Percentiles rank a stretch among this genome's conserved stretches.
Evolutionary conservation across 1,284 basidiomycete genomes (phyloP).

Genomic region (Ustilago tritici): DNA sequence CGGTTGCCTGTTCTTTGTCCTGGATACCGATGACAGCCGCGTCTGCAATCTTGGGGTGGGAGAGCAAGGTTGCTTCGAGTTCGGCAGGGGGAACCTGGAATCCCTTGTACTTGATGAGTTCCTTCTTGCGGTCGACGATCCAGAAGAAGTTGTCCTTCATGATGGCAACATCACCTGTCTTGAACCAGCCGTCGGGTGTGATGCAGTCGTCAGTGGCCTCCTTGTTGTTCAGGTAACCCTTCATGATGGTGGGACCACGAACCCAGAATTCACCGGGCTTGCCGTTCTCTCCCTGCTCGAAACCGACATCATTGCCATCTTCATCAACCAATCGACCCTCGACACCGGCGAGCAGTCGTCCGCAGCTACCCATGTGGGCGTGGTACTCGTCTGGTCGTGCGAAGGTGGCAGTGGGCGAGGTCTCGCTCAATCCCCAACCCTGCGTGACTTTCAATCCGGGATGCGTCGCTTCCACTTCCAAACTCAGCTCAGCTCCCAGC

Average conservation of each 20-base stretch:
- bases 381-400: conserved; percentile 44
- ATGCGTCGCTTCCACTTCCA: conserved; percentile 75
- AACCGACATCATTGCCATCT: conserved; percentile 70
- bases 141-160: conserved; percentile 56
- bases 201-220: conserved; percentile 50
- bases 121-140: conserved; percentile 63
- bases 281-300: conserved; percentile 72
- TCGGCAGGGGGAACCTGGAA: conserved; percentile 64
- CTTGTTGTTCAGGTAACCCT: conserved; percentile 58
- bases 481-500: conserved; percentile 76
- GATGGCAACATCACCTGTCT: conserved; percentile 60
- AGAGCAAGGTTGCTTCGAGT: conserved; percentile 48
- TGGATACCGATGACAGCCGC: conserved; percentile 49
- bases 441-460: conserved; percentile 65
- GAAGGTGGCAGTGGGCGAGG: conserved; percentile 74
- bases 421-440: conserved; percentile 82
- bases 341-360: conserved; percentile 81
- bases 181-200: conserved; percentile 59
- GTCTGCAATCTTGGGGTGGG: conserved; percentile 56
- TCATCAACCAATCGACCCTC: conserved; percentile 79
- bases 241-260: conserved; percentile 47
- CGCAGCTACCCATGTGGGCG: conserved; percentile 70
- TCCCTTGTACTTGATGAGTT: conserved; percentile 61
- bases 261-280: conserved; percentile 60
- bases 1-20: conserved; percentile 46